Percentiles rank a stretch among this genome's conserved stretches.
phyloP scores from a whole-genome alignment of 495 filamentous ascomycete species.

The Corynascus novoguineensis region DNA sequence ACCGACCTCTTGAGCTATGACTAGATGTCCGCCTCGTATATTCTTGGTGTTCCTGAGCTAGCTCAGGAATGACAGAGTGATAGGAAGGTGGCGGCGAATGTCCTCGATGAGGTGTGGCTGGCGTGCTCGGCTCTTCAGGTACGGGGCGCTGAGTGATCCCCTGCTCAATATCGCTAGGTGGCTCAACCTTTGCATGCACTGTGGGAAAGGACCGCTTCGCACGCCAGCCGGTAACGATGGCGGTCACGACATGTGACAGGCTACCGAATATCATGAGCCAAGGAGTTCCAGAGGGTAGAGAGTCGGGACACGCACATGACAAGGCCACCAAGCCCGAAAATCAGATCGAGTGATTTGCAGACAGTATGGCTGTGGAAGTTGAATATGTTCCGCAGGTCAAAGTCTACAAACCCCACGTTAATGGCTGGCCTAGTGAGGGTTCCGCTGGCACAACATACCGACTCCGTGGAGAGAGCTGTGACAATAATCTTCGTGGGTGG shows the following conservation, averaged over 20 bases:
- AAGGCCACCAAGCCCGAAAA: neutral
- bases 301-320: conserved; percentile 3
- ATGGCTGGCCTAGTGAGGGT: neutral
- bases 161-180: conserved; percentile 7
- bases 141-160: neutral
- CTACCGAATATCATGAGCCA: neutral
- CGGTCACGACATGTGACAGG: neutral
- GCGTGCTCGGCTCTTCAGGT: neutral
- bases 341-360: conserved; percentile 4
- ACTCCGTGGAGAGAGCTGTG: neutral
- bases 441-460: neutral
- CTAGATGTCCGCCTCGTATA: neutral
- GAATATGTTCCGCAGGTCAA: neutral
- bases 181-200: neutral
- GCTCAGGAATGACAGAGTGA: neutral
- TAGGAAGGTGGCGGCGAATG: conserved; percentile 14
- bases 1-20: neutral
- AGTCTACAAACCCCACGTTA: conserved; percentile 3
- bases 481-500: conserved; percentile 10
- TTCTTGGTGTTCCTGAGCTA: neutral
- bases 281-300: too few relatives aligned
- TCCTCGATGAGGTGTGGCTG: neutral
- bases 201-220: neutral
- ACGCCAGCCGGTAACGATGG: conserved; percentile 2
- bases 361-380: neutral